Conservation (phyloP, 23 red algal species). For the Gracilaria caudata region DNA sequence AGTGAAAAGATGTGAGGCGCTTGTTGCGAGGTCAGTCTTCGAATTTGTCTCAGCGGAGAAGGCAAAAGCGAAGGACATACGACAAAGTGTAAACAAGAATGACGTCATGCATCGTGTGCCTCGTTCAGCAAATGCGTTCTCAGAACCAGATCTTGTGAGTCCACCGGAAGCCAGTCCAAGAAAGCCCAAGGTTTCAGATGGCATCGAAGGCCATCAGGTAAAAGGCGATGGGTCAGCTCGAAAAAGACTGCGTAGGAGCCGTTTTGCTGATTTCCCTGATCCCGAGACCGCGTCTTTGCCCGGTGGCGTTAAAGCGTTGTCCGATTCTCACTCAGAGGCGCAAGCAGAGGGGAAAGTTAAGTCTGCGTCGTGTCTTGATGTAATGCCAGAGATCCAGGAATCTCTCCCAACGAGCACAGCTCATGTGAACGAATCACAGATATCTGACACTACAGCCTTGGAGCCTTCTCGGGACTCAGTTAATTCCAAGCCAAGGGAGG, state of each 20-base stretch:
- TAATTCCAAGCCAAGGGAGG: not conserved
- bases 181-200: not conserved
- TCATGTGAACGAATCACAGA: not conserved
- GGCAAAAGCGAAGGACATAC: not conserved
- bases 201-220: not conserved
- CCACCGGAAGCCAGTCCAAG: not conserved
- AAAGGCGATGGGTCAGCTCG: not conserved
- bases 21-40: slow-evolving; percentile 11
- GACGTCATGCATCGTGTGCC: not conserved
- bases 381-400: not conserved
- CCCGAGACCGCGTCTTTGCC: not conserved
- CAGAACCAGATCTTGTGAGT: not conserved
- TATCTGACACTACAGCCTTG: not conserved
- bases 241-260: not conserved
- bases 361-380: not conserved
- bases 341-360: not conserved
- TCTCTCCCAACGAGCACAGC: not conserved
- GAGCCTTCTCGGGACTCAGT: not conserved
- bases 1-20: not conserved
- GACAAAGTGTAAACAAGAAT: not conserved
- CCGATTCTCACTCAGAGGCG: not conserved
- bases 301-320: not conserved
- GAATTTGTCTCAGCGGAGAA: slow-evolving; percentile 15
- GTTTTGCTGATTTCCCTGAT: not conserved
- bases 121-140: slow-evolving; percentile 3